phyloP scores from a whole-genome alignment of 208 protist genomes.

The Acanthamoeba culbertsoni region DNA sequence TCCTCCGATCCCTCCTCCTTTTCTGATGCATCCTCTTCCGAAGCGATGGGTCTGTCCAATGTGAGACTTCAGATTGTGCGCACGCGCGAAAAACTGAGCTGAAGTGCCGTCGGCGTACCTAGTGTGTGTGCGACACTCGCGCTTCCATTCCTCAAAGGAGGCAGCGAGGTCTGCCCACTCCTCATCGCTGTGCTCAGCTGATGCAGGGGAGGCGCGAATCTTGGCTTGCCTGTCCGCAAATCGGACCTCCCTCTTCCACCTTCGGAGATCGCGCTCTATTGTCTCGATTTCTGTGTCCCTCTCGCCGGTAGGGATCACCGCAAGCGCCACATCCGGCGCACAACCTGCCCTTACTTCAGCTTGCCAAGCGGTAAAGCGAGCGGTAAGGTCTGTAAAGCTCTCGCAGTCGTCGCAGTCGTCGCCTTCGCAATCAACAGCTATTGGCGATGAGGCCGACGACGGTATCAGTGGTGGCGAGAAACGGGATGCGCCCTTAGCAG shows the following conservation, averaged over 20 bases:
- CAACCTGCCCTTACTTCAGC: background rate
- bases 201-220: background rate
- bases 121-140: background rate
- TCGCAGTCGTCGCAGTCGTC: background rate
- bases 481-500: background rate
- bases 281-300: background rate
- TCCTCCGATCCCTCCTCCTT: background rate
- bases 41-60: background rate
- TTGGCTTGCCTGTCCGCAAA: background rate
- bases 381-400: background rate
- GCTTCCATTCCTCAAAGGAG: background rate
- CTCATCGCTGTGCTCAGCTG: background rate
- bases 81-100: background rate
- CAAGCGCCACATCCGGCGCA: no score
- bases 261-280: background rate
- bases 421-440: background rate
- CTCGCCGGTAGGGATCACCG: no score
- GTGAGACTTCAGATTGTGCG: background rate
- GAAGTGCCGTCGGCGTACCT: background rate
- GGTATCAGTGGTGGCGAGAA: no score
- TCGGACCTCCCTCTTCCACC: background rate
- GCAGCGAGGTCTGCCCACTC: background rate
- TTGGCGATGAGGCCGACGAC: background rate
- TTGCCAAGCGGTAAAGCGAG: background rate
- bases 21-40: background rate